Evolutionary conservation across 2,329 filamentous ascomycete genomes (phyloP), one percentile per base, ranked within the genome.

Genomic region (Colletotrichum melonis): DNA sequence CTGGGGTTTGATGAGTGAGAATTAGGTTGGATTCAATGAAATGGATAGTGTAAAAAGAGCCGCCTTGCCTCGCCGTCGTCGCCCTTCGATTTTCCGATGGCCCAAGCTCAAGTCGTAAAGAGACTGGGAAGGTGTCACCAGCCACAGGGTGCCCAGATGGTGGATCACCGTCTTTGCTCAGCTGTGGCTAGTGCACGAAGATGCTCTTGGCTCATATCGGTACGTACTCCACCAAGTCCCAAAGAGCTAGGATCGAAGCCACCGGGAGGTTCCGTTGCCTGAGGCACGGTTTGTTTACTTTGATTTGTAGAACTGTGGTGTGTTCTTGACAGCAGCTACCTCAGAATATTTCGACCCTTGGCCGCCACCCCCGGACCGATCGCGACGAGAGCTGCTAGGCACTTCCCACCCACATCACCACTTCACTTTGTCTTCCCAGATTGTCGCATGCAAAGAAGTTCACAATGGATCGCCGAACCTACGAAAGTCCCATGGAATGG

Each of bases 401-500:
- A 16, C 16, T 59, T 59, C 42, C 19, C 42, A 30, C 59, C 52
- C 42, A 32, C 65, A 72, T n/a, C 38, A 69, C 28, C 22, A 52
- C 26, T n/a, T 55, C 28, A n/a, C 56, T 60, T 57, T 55, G 65
- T 64, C 46, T 22, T 8, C 38, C 3, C 32, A 52, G 19, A 28
- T 26, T 35, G 19, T 60, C 56, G 54, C 69, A 66, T 42, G 28
- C 62, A 67, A 72, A 49, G 19, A 62, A 30, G 19, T 62, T 38
- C 54, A 76, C 69, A 76, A 91, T 89, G 86, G 86, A 89, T 67
- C 85, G 85, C 76, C 85, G 91, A 77, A 90, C 87, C 2, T 88
- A 85, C 75, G 90, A 92, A 81, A 85, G 88, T 74, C 90, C 85
- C 75, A 92, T 92, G 91, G 91, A 92, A 77, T 92, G 89, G 88